Evolutionary conservation across 78 protist species (phyloP).

Genomic region (Dictyostelium firmibasis): DNA sequence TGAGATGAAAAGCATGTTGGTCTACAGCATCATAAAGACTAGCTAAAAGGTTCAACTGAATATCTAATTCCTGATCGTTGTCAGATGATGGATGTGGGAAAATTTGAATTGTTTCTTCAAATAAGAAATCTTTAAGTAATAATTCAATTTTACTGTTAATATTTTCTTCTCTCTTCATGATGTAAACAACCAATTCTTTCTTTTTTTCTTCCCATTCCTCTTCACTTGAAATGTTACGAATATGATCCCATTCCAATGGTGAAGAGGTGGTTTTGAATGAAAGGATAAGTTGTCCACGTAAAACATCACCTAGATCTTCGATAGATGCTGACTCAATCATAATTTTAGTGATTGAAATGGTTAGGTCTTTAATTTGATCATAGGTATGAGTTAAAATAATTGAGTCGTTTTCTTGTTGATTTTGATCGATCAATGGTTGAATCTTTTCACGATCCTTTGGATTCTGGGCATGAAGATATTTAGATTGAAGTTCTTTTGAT

Average conservation of each 20-base stretch:
- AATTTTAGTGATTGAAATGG: conserved; percentile 30
- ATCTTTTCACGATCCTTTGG: not conserved
- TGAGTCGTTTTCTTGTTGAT: not conserved
- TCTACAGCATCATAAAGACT: conserved; percentile 28
- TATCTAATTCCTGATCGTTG: not conserved
- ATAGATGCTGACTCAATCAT: conserved; percentile 62
- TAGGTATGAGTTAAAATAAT: conserved; percentile 36
- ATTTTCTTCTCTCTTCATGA: conserved; percentile 69
- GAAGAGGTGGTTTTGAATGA: conserved; percentile 64
- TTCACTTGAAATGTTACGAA: conserved; percentile 58
- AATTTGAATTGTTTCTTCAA: conserved; percentile 67
- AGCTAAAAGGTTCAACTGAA: conserved; percentile 27
- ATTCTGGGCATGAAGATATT: not conserved
- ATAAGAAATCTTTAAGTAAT: conserved; percentile 64
- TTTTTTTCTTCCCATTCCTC: conserved; percentile 76
- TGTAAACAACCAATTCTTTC: conserved; percentile 64
- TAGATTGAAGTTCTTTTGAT: conserved; percentile 1
- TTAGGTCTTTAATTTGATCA: conserved; percentile 21
- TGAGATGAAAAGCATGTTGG: not conserved
- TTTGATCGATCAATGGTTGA: conserved; percentile 19
- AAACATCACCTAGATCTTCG: conserved; percentile 70
- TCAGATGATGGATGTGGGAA: conserved; percentile 70
- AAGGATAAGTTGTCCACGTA: conserved; percentile 67
- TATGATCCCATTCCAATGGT: conserved; percentile 74
- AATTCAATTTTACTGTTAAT: conserved; percentile 68